Conservation (phyloP, 805 yeast species). For the Blastobotrys muscicola region DNA sequence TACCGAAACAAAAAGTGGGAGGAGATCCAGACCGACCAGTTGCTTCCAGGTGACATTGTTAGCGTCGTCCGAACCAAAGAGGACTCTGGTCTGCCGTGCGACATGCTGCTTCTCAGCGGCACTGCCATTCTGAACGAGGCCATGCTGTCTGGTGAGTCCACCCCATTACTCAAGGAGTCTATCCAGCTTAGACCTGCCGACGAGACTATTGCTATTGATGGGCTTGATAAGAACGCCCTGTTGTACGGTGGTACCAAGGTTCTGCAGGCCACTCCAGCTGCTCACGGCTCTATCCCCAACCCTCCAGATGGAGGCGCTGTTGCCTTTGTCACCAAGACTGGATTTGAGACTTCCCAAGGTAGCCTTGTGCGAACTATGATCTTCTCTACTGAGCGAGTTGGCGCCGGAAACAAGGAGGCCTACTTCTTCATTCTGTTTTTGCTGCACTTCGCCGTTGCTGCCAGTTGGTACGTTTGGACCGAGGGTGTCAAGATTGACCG, state of each 20-base stretch:
- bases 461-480: constrained; percentile 96
- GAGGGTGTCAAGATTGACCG: constrained; percentile 96
- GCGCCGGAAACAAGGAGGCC: constrained; percentile 93
- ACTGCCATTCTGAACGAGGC: constrained; percentile 96
- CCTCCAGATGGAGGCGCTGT: constrained; percentile 92
- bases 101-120: constrained; percentile 75
- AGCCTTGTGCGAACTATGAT: constrained; percentile 96
- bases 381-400: constrained; percentile 90
- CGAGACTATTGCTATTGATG: constrained; percentile 63
- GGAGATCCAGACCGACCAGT: constrained; percentile 56
- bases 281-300: constrained; percentile 35
- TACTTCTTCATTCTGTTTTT: constrained; percentile 84
- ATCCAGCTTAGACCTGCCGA: constrained; percentile 68
- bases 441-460: constrained; percentile 84
- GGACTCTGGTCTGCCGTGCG: constrained; percentile 91
- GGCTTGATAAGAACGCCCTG: constrained; percentile 78
- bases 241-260: constrained; percentile 96
- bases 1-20: constrained; percentile 65
- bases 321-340: constrained; percentile 85
- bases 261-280: constrained; percentile 76
- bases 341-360: constrained; percentile 98
- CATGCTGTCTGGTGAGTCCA: constrained; percentile 97
- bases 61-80: constrained; percentile 83
- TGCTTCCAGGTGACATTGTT: constrained; percentile 83
- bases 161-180: constrained; percentile 91